phyloP scores from a whole-genome alignment of 345 rosid species.

The Kandelia obovata region DNA sequence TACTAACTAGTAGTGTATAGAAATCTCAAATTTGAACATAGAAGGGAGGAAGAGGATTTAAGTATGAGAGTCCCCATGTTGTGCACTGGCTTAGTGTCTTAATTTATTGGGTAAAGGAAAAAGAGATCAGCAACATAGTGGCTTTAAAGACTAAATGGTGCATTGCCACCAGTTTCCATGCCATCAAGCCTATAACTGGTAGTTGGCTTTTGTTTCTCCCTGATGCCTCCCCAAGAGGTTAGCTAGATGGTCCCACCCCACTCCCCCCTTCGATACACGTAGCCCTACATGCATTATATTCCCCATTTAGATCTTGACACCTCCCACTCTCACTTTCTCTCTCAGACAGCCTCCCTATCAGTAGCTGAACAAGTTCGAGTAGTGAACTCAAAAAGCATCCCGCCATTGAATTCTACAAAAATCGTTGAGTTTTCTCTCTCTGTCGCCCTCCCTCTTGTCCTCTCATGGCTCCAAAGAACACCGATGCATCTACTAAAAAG shows the following conservation, averaged over 20 bases:
- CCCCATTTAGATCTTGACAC: conserved; percentile 7
- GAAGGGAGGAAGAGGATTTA: too few relatives aligned
- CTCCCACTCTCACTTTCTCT: neutral
- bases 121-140: too few relatives aligned
- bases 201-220: conserved; percentile 23
- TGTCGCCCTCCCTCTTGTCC: neutral
- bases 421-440: neutral
- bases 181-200: conserved; percentile 14
- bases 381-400: neutral
- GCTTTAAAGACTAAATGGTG: neutral
- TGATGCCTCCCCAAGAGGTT: conserved; percentile 30
- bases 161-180: neutral
- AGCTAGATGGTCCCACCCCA: conserved; percentile 23
- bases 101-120: too few relatives aligned
- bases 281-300: neutral
- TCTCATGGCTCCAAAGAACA: conserved; percentile 41
- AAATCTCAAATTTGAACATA: too few relatives aligned
- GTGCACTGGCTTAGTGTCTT: too few relatives aligned
- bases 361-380: neutral
- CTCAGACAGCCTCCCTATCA: neutral
- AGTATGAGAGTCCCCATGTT: too few relatives aligned
- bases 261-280: conserved; percentile 12
- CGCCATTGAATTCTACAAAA: neutral
- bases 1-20: too few relatives aligned
- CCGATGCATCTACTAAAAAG: conserved; percentile 25